Conservation (phyloP, 331 rosid genomes). For the Acacia pycnantha region DNA sequence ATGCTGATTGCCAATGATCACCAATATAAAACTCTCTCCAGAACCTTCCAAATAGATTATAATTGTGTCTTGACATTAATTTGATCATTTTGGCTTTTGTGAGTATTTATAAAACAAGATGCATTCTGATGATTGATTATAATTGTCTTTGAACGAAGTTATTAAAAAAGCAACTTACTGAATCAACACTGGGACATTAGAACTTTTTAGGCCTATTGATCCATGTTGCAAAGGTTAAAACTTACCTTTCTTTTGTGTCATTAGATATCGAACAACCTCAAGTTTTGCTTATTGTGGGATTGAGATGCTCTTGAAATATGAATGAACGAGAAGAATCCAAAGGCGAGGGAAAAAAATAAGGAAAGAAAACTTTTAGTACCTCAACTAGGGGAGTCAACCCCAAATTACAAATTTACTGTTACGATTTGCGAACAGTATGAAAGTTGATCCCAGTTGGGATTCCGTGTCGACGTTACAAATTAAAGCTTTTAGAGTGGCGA, state of each 20-base stretch:
- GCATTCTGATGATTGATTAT: not conserved
- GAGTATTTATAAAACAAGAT: not conserved
- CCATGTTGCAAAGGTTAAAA: not conserved
- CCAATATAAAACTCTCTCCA: too few species aligned
- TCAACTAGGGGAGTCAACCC: not conserved
- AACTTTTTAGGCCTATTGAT: not conserved
- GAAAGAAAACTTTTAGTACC: not conserved
- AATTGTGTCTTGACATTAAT: too few species aligned
- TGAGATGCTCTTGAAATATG: too few species aligned
- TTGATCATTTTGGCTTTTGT: not conserved
- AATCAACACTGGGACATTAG: not conserved
- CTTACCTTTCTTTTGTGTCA: not conserved
- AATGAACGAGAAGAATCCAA: too few species aligned
- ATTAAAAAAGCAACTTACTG: not conserved
- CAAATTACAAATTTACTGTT: not conserved
- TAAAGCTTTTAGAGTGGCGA: not conserved
- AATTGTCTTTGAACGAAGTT: not conserved
- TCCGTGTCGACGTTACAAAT: not conserved
- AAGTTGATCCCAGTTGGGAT: not conserved
- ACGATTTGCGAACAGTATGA: not conserved
- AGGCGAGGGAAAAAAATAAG: not conserved
- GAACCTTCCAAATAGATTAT: too few species aligned
- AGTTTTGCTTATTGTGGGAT: not conserved
- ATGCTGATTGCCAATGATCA: too few species aligned
- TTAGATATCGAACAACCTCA: not conserved